Conservation (phyloP, 495 filamentous ascomycete genomes). For the Staphylotrichum tortipilum region DNA sequence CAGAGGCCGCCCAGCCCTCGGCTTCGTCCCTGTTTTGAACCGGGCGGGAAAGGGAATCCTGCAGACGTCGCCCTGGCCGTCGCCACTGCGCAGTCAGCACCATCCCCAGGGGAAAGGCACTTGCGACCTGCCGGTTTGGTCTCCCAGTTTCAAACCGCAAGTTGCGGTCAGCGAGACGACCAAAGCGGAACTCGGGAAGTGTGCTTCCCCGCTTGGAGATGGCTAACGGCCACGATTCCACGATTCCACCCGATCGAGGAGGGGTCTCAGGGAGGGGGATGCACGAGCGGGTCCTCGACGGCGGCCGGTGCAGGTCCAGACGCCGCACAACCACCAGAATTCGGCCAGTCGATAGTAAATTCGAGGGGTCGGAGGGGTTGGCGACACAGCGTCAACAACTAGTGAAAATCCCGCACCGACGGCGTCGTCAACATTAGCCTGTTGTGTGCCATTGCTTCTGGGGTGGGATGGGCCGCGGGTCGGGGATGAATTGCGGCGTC, state of each 20-base stretch:
- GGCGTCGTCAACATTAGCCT: conserved; percentile 15
- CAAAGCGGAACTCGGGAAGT: conserved; percentile 4
- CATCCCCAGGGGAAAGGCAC: too few species aligned
- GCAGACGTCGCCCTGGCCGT: too few species aligned
- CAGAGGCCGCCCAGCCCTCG: conserved; percentile 8
- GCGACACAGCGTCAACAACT: conserved; percentile 1
- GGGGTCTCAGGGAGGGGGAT: background rate
- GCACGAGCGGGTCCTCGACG: conserved; percentile 1
- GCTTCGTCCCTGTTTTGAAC: background rate
- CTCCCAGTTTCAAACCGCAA: conserved; percentile 11
- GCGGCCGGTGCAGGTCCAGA: background rate
- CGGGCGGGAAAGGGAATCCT: too few species aligned
- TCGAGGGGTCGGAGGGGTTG: background rate
- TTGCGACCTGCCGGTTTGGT: background rate
- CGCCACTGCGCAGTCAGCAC: too few species aligned
- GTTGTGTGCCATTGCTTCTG: conserved; percentile 1
- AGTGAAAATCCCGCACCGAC: conserved; percentile 24
- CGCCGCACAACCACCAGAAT: conserved; percentile 1
- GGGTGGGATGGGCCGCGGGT: background rate
- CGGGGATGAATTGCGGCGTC: background rate
- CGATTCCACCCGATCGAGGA: background rate
- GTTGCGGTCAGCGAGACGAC: conserved; percentile 9
- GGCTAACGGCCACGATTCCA: background rate
- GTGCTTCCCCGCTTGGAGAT: conserved; percentile 1
- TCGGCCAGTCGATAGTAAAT: too few species aligned